Evolutionary conservation across 345 rosid genomes (phyloP), one percentile per base, ranked within the genome.

Genomic region (Acer negundo): DNA sequence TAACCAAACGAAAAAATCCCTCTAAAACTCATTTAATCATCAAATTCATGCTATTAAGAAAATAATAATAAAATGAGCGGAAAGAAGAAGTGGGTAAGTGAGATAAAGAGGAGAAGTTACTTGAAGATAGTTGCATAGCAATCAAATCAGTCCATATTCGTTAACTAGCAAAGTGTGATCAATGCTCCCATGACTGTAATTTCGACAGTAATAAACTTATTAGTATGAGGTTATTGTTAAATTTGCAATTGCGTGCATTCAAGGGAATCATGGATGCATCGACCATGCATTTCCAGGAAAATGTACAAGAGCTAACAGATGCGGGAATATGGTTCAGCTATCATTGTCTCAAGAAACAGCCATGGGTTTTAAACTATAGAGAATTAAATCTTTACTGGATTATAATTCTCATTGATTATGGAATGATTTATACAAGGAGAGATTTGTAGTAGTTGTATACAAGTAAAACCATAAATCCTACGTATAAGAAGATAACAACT

Each of bases 41-140:
- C 28, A 26, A 26, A 26, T 26, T 26, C 28, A 26, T 26, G 1
- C 28, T 23, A 68, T 61, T 44, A 62, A 3, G 20, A 12, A 8
- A 38, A 22, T 9, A 44, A 44, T 44, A 16, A 24, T n/a, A n/a
- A n/a, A 40, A 40, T 5, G 2, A 62, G 47, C 66, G 46, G 2
- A 46, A 44, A 11, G 59, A 40, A 49, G 73, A 84, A 67, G 31
- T 59, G 79, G 73, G 75, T 23, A 62, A 3, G 59, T 16, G 26
- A 64, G 49, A 59, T 13, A 35, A 28, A 28, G 31, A 28, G 2
- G 31, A 1, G 31, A 28, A 28, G 3, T 28, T 65, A 86, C 89
- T 69, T 80, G 75, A 68, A 23, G 28, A 75, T 10, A 26, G 79
- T 22, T 10, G 77, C 69, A 47, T 84, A 75, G 62, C 73, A n/a